Base-by-base conservation (phyloP, 495 filamentous ascomycete genomes). In the Aspergillus haitiensis region DNA sequence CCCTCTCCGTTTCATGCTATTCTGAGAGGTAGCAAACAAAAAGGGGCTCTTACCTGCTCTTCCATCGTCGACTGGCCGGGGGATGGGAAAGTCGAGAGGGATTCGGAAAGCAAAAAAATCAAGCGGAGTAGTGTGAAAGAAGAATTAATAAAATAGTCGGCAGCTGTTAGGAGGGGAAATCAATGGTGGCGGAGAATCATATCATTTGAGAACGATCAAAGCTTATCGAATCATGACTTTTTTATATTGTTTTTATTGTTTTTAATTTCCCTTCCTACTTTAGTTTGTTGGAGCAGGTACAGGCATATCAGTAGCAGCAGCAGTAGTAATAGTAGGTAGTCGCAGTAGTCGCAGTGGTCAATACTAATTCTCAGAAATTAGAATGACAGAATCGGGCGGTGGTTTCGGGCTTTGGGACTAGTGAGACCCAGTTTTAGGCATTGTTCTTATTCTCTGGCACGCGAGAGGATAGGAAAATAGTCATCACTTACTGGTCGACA, bases 11-110 rank as follows among this genome's bases (percentile, higher is more conserved):
- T 27, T 27, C 21, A 27, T 27, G 21, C 3, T 27, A 27, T 27
- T 27, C 21, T 27, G 21, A 27, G 21, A 27, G 21, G 21, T 27
- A 27, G 21, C 21, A 42, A 54, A 49, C 34, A 55, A 53, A 40
- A 58, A 47, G 37, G 61, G 49, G 61, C 33, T 52, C 72, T 67
- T 63, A 80, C 78, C 76, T 80, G 78, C 66, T 78, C 78, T 75
- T 79, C 78, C 78, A 80, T 80, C 67, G 74, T 80, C 72, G 70
- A 72, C 71, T 72, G 72, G 70, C 75, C 71, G 63, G 61, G 44
- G 66, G 70, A 77, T 74, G 70, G 64, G 59, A 66, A 68, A 66
- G 58, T 54, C 58, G 62, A 67, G 64, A 15, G 16, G 35, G 64
- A 67, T 60, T 63, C 67, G 44, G 58, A 70, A 67, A 62, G 61